Evolutionary conservation across 108 stramenopile genomes (phyloP).

Genomic region (Cyclotella distinguenda): DNA sequence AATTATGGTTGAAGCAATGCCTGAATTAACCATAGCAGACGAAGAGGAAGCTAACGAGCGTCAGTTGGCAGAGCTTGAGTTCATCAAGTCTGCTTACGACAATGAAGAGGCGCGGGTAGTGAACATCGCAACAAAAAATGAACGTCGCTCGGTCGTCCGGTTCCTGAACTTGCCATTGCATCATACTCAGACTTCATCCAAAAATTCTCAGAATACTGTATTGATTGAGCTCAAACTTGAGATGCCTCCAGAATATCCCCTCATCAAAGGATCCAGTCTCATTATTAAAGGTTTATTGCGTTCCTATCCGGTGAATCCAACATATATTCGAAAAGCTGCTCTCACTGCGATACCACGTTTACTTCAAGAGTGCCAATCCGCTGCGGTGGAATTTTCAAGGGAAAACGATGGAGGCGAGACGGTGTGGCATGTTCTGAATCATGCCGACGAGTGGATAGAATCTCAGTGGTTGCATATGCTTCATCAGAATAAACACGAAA

Average conservation of each 20-base stretch:
- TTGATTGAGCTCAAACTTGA: conserved; percentile 43
- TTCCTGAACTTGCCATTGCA: conserved; percentile 42
- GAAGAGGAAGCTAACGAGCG: conserved; percentile 57
- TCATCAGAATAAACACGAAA: background rate
- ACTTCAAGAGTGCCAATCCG: conserved; percentile 38
- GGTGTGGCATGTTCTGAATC: conserved; percentile 57
- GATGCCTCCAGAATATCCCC: conserved; percentile 59
- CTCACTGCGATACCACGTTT: conserved; percentile 53
- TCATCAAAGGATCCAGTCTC: conserved; percentile 12
- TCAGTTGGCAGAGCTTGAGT: conserved; percentile 72
- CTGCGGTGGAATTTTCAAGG: conserved; percentile 4
- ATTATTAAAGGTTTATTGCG: conserved; percentile 7
- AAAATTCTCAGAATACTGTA: conserved; percentile 12
- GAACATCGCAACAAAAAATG: background rate
- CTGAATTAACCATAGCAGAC: conserved; percentile 9
- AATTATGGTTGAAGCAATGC: background rate
- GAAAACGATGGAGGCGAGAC: conserved; percentile 57
- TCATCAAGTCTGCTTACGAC: conserved; percentile 57
- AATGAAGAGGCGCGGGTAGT: conserved; percentile 67
- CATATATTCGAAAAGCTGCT: conserved; percentile 39
- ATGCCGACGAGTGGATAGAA: conserved; percentile 74
- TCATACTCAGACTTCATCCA: conserved; percentile 4
- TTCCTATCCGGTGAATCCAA: conserved; percentile 22
- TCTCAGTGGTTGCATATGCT: conserved; percentile 48
- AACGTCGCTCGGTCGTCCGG: conserved; percentile 5